Evolutionary conservation across 345 rosid genomes (phyloP).

Genomic region (Toxicodendron radicans): DNA sequence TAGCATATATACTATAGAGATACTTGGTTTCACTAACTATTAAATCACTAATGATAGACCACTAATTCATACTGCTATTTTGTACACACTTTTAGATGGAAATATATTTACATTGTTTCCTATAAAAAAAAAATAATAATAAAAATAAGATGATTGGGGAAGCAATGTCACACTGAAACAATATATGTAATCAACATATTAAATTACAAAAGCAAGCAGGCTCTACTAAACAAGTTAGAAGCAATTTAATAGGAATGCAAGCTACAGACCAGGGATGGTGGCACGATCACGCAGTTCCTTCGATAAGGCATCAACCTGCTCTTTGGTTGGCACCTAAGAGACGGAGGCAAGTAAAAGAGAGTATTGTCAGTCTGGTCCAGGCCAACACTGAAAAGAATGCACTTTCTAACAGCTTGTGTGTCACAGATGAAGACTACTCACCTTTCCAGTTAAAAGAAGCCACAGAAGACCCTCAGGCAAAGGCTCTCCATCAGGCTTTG

Average conservation of each 20-base stretch:
- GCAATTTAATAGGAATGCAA: conserved; percentile 3
- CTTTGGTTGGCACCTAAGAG: conserved; percentile 73
- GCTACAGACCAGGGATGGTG: conserved; percentile 75
- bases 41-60: no score
- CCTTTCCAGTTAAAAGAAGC: conserved; percentile 99
- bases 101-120: no score
- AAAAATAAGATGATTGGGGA: not conserved
- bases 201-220: not conserved
- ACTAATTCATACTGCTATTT: no score
- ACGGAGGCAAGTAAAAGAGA: conserved; percentile 5
- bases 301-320: conserved; percentile 82
- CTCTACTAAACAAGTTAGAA: not conserved
- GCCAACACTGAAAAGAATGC: conserved; percentile 5
- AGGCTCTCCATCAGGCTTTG: conserved; percentile 89
- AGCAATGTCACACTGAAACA: not conserved
- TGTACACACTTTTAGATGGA: no score
- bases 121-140: no score
- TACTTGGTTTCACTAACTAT: no score
- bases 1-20: no score
- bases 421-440: conserved; percentile 22
- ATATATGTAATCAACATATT: not conserved
- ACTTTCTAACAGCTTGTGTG: not conserved
- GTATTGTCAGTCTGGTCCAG: not conserved
- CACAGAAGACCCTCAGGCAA: conserved; percentile 96
- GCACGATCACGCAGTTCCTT: conserved; percentile 81